Evolutionary conservation across 495 filamentous ascomycete genomes (phyloP).

Genomic region (Penicillium coffeae): DNA sequence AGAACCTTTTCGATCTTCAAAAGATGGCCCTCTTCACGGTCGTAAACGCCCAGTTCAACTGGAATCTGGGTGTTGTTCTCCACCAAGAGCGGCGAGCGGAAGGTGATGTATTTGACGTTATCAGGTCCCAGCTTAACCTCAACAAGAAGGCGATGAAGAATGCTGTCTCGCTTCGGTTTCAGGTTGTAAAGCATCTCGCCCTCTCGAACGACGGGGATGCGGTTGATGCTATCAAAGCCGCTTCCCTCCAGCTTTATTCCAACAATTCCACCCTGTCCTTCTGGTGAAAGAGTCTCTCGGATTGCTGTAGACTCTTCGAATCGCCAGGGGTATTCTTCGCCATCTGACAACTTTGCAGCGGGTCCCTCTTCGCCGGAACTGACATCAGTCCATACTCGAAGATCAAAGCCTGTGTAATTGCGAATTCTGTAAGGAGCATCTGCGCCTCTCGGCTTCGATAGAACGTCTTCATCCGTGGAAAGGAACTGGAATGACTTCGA

Average conservation of each 20-base stretch:
- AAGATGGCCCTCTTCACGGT: constrained; percentile 80
- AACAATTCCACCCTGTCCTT: constrained; percentile 71
- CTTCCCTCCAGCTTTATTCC: constrained; percentile 85
- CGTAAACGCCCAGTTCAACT: constrained; percentile 90
- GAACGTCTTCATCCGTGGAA: constrained; percentile 81
- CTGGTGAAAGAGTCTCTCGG: constrained; percentile 83
- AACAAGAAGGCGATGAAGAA: constrained; percentile 85
- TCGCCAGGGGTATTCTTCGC: constrained; percentile 89
- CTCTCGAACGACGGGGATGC: constrained; percentile 88
- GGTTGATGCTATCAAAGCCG: constrained; percentile 83
- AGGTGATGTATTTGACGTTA: constrained; percentile 96
- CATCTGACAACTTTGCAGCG: constrained; percentile 80
- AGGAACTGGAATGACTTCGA: constrained; percentile 93
- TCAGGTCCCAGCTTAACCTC: constrained; percentile 86
- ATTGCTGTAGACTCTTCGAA: constrained; percentile 95
- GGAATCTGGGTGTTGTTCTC: constrained; percentile 98
- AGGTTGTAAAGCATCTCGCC: constrained; percentile 86
- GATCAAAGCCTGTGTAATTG: constrained; percentile 91
- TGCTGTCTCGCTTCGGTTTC: constrained; percentile 73
- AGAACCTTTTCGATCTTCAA: constrained; percentile 97
- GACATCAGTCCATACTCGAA: constrained; percentile 75
- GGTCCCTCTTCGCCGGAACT: constrained; percentile 57
- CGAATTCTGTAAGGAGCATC: constrained; percentile 92
- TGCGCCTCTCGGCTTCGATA: constrained; percentile 85
- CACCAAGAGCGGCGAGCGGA: constrained; percentile 91